Evolutionary conservation across 1,139 yeast genomes (phyloP).

Genomic region (Citeromyces siamensis): DNA sequence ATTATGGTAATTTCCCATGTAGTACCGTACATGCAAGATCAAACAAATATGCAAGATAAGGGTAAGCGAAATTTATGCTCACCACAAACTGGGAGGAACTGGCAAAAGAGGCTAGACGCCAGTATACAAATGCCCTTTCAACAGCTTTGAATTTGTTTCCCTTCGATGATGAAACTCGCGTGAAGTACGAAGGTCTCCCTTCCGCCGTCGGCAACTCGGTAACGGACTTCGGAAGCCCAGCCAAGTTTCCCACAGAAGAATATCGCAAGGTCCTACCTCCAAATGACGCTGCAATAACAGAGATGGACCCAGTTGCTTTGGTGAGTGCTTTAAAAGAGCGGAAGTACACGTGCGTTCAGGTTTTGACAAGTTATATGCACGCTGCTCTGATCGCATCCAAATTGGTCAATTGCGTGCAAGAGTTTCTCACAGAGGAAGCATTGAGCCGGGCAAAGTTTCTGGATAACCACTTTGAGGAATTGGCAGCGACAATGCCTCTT

Average conservation of each 20-base stretch:
- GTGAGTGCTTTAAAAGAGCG: background rate
- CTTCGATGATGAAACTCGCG: background rate
- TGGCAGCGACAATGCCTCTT: constrained; percentile 30
- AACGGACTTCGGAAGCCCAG: background rate
- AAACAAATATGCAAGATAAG: constrained; percentile 1
- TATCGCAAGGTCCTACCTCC: background rate
- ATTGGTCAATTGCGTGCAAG: constrained; percentile 32
- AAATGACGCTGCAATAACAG: background rate
- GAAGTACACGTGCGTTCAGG: constrained; percentile 1
- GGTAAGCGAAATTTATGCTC: background rate
- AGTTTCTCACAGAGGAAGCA: constrained; percentile 26
- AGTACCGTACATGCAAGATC: constrained; percentile 2
- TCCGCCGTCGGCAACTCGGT: background rate
- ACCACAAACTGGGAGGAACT: background rate
- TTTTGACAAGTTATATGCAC: constrained; percentile 13
- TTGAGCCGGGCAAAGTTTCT: constrained; percentile 29
- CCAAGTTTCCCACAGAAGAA: constrained; percentile 1
- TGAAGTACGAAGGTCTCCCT: background rate
- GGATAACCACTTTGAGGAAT: constrained; percentile 24
- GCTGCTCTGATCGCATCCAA: constrained; percentile 50
- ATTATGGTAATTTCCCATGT: too few relatives aligned
- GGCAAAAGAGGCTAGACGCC: background rate
- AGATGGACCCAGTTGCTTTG: background rate
- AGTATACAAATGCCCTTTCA: background rate
- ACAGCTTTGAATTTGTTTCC: background rate